Evolutionary conservation across 1,139 yeast species (phyloP).

Genomic region (Debaryomyces robertsiae): DNA sequence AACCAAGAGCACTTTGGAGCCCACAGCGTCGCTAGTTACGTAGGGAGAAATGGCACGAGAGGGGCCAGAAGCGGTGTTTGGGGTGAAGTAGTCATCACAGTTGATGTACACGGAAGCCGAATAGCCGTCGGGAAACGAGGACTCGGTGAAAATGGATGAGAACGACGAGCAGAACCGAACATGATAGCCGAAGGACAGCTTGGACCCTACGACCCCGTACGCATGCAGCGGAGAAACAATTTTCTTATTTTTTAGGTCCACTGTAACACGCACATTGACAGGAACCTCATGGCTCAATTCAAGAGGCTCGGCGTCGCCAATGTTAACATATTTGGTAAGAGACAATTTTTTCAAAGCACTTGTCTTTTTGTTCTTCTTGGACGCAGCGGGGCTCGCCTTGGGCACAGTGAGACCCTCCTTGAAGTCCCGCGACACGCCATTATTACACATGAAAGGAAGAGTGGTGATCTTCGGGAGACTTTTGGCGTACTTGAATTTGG

Average conservation of each 20-base stretch:
- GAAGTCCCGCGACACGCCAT: constrained; percentile 35
- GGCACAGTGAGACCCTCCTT: constrained; percentile 75
- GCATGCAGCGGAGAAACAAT: constrained; percentile 76
- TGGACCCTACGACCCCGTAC: constrained; percentile 62
- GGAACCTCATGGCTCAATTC: constrained; percentile 69
- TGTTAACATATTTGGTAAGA: constrained; percentile 71
- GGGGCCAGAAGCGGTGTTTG: too few relatives aligned
- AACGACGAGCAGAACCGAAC: constrained; percentile 68
- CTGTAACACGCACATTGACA: constrained; percentile 77
- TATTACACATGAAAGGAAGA: constrained; percentile 70
- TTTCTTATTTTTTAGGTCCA: constrained; percentile 60
- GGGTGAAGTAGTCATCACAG: constrained; percentile 61
- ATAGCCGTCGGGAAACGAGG: constrained; percentile 69
- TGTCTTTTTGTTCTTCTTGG: constrained; percentile 41
- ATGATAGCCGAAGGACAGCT: constrained; percentile 70
- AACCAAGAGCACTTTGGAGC: constrained; percentile 51
- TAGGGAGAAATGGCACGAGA: constrained; percentile 15
- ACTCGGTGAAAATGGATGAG: constrained; percentile 69
- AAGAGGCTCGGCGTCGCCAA: constrained; percentile 62
- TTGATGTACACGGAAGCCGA: constrained; percentile 64
- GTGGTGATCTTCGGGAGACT: constrained; percentile 72
- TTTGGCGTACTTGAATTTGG: constrained; percentile 65
- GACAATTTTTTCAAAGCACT: constrained; percentile 54
- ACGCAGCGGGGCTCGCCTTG: constrained; percentile 47
- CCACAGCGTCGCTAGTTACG: constrained; percentile 13